phyloP scores from a whole-genome alignment of 495 filamentous ascomycete species.

The Penicillium longicatenatum region DNA sequence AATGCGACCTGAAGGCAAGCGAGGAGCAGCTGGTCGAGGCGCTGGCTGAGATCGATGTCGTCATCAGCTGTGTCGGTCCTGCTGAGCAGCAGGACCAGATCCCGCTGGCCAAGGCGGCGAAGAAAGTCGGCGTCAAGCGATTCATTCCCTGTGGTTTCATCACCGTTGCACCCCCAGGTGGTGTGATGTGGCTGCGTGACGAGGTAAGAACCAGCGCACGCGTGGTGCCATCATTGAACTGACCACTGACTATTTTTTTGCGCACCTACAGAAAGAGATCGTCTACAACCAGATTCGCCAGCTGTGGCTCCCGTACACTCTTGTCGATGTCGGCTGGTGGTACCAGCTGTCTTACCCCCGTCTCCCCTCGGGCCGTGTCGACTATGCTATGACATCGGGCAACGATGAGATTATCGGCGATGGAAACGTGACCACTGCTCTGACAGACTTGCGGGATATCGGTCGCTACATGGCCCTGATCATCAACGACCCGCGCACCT shows the following conservation, averaged over 20 bases:
- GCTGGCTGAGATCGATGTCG: constrained; percentile 51
- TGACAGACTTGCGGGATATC: constrained; percentile 58
- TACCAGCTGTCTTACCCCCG: constrained; percentile 54
- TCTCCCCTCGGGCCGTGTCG: constrained; percentile 54
- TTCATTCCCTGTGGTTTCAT: constrained; percentile 61
- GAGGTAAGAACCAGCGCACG: constrained; percentile 31
- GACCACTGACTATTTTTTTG: constrained; percentile 12
- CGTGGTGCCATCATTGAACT: constrained; percentile 1
- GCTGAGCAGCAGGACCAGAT: constrained; percentile 52
- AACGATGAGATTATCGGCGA: constrained; percentile 52
- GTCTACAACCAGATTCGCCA: constrained; percentile 57
- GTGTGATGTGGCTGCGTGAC: constrained; percentile 50
- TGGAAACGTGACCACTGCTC: constrained; percentile 48
- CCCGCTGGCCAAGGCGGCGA: constrained; percentile 55
- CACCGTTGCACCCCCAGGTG: constrained; percentile 49
- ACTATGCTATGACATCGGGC: constrained; percentile 50
- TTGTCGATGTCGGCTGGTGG: constrained; percentile 65
- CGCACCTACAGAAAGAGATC: constrained; percentile 48
- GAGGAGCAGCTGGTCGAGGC: constrained; percentile 50
- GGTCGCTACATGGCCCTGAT: constrained; percentile 59
- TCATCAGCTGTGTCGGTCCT: constrained; percentile 55
- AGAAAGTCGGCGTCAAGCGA: constrained; percentile 55
- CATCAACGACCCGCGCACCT: constrained; percentile 54
- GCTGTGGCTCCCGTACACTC: constrained; percentile 57
- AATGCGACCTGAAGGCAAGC: constrained; percentile 46